phyloP scores from a whole-genome alignment of 768 basidiomycete genomes.

The Boletus patriciae region DNA sequence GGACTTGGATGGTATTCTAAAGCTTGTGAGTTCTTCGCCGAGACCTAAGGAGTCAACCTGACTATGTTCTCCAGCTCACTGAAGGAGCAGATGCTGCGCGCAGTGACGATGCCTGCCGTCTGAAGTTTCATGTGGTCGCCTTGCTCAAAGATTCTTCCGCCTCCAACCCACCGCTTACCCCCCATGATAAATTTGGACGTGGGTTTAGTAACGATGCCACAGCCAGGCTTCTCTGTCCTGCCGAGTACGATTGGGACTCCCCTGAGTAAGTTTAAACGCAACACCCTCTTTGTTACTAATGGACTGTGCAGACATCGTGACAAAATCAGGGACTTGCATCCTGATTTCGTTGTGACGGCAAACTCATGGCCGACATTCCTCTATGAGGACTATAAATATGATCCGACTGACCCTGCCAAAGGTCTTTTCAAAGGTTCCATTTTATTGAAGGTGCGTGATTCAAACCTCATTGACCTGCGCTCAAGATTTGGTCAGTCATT shows the following conservation, averaged over 20 bases:
- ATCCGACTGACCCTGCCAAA: background rate
- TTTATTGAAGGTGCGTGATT: background rate
- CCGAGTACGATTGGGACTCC: background rate
- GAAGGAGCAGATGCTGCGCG: too few relatives aligned
- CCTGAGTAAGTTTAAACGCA: background rate
- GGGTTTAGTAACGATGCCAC: background rate
- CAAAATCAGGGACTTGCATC: background rate
- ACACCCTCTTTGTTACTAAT: too few relatives aligned
- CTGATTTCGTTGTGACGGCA: background rate
- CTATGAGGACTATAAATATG: background rate
- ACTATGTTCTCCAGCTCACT: too few relatives aligned
- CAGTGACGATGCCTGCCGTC: too few relatives aligned
- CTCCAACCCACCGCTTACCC: background rate
- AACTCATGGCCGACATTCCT: background rate
- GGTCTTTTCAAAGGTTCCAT: background rate
- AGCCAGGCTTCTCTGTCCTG: background rate
- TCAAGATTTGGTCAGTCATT: background rate
- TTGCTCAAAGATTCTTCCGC: background rate
- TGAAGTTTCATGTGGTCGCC: too few relatives aligned
- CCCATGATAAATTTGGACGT: background rate
- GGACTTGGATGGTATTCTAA: too few relatives aligned
- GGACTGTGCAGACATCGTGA: background rate
- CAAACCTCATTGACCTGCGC: too few relatives aligned
- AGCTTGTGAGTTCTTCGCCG: too few relatives aligned
- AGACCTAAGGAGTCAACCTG: too few relatives aligned